Conservation (phyloP, 768 basidiomycete genomes). For the Mycena polygramma region DNA sequence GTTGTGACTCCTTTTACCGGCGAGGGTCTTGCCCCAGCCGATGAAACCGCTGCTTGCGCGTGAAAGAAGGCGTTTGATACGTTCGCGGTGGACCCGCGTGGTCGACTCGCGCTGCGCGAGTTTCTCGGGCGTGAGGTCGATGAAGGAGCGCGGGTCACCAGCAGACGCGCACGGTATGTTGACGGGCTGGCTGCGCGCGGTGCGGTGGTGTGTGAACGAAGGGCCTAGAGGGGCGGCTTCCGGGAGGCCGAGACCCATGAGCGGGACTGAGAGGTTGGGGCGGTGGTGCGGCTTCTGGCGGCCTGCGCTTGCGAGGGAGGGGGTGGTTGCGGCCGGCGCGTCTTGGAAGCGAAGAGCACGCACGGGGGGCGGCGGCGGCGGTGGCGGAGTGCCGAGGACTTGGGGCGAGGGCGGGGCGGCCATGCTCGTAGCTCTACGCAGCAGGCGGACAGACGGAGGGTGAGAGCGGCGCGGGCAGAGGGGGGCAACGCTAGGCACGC, state of each 20-base stretch:
- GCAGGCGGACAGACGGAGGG: slow-evolving; percentile 6
- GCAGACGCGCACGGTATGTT: neutral
- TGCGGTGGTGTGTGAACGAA: slow-evolving; percentile 33
- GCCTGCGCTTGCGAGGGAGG: slow-evolving; percentile 35
- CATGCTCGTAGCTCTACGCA: slow-evolving; percentile 37
- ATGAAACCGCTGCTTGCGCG: slow-evolving; percentile 38
- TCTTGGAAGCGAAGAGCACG: slow-evolving; percentile 35
- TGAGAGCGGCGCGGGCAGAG: slow-evolving; percentile 19
- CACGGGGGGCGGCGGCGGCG: neutral
- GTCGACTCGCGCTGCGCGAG: slow-evolving; percentile 19
- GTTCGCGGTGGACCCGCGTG: slow-evolving; percentile 25
- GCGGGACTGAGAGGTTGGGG: slow-evolving; percentile 35
- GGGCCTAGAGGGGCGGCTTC: slow-evolving; percentile 19
- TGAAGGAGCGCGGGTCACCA: slow-evolving; percentile 34
- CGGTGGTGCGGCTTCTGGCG: slow-evolving; percentile 36
- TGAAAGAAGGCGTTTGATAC: slow-evolving; percentile 32
- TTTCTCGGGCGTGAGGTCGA: slow-evolving; percentile 37
- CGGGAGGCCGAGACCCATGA: slow-evolving; percentile 27
- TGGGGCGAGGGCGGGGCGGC: slow-evolving; percentile 18
- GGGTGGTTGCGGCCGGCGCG: neutral
- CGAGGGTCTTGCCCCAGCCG: slow-evolving; percentile 34
- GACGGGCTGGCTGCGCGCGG: slow-evolving; percentile 29
- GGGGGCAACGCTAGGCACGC: neutral
- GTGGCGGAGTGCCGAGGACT: slow-evolving; percentile 14
- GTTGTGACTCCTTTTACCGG: slow-evolving; percentile 28